A percentile compares a stretch with the other conserved stretches of the same genome.
Evolutionary conservation across 495 filamentous ascomycete species (phyloP).

Genomic region (Neohortaea acidophila): DNA sequence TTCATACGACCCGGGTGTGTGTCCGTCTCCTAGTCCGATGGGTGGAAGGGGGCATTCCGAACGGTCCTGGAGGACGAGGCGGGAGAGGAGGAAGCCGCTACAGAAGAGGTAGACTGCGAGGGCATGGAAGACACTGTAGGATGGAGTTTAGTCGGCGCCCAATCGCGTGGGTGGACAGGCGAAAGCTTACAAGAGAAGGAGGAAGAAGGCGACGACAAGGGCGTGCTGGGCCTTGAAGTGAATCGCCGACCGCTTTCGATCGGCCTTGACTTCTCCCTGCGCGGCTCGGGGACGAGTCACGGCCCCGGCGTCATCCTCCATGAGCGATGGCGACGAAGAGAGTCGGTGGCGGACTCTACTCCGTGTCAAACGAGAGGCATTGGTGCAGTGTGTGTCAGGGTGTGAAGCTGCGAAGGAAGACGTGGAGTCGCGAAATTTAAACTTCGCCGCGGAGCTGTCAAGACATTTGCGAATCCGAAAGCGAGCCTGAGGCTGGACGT

Average conservation of each 20-base stretch:
- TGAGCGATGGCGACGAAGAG: no score
- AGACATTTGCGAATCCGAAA: no score
- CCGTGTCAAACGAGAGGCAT: no score
- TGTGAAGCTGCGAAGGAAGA: no score
- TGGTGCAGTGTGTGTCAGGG: no score
- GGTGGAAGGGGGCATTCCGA: slow-evolving; percentile 68
- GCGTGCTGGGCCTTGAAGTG: slow-evolving; percentile 40
- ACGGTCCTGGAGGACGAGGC: slow-evolving; percentile 74
- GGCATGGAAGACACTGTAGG: slow-evolving; percentile 50
- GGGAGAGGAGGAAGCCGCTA: slow-evolving; percentile 88
- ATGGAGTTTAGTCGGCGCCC: slow-evolving; percentile 10
- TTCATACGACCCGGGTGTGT: slow-evolving; percentile 35
- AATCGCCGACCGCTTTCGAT: slow-evolving; percentile 26
- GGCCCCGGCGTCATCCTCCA: slow-evolving; percentile 10
- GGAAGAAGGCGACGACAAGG: slow-evolving; percentile 36
- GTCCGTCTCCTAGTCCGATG: slow-evolving; percentile 31
- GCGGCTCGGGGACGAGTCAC: neutral
- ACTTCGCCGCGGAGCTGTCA: no score
- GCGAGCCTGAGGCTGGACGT: no score
- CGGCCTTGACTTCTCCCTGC: slow-evolving; percentile 3
- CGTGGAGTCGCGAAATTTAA: no score
- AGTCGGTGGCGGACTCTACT: no score
- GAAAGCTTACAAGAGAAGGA: slow-evolving; percentile 30
- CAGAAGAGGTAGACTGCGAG: slow-evolving; percentile 84
- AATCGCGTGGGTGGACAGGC: neutral